These are phyloP conservation scores for Pisolithus thermaeus DNA, from an alignment of 1,284 basidiomycete species.

Conservation along the genomic window DNA sequence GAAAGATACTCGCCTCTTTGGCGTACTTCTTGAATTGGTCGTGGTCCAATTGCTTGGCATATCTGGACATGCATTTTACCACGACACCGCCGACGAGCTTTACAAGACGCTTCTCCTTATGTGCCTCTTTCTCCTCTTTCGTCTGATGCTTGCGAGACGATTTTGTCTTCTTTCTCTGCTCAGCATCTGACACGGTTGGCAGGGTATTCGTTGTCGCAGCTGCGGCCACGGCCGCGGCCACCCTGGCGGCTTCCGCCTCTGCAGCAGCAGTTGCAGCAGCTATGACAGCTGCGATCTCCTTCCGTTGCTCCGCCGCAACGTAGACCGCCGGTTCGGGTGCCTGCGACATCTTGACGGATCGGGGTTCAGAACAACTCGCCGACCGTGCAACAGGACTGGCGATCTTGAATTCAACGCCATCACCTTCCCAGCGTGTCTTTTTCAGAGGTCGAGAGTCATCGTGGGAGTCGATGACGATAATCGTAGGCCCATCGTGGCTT, in stretches of 20 bases:
- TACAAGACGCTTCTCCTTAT: slow-evolving; percentile 78
- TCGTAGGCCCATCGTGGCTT: slow-evolving; percentile 6
- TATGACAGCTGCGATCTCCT: slow-evolving; percentile 41
- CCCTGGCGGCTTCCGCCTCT: slow-evolving; percentile 34
- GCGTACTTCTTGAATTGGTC: slow-evolving; percentile 94
- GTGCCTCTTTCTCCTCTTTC: slow-evolving; percentile 54
- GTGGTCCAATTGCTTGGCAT: slow-evolving; percentile 73
- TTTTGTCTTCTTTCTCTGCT: slow-evolving; percentile 26
- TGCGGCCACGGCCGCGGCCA: slow-evolving; percentile 30
- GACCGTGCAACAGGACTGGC: not conserved
- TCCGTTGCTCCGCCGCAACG: slow-evolving; percentile 9
- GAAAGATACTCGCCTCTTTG: slow-evolving; percentile 66
- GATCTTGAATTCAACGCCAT: slow-evolving; percentile 16
- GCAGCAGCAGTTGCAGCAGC: slow-evolving; percentile 41
- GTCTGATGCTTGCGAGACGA: slow-evolving; percentile 39
- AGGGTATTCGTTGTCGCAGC: not conserved
- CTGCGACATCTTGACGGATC: too few relatives aligned
- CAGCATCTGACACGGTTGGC: slow-evolving; percentile 4
- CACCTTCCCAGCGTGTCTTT: slow-evolving; percentile 25
- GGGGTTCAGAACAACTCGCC: not conserved
- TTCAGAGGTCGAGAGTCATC: slow-evolving; percentile 29
- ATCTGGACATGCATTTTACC: slow-evolving; percentile 88
- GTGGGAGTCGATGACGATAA: slow-evolving; percentile 14
- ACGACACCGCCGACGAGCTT: slow-evolving; percentile 88
- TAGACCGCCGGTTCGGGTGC: not conserved